These are phyloP conservation scores for Mycosarcoma mackinlayi DNA, from an alignment of 1,284 basidiomycete genomes.

Conservation along the genomic window DNA sequence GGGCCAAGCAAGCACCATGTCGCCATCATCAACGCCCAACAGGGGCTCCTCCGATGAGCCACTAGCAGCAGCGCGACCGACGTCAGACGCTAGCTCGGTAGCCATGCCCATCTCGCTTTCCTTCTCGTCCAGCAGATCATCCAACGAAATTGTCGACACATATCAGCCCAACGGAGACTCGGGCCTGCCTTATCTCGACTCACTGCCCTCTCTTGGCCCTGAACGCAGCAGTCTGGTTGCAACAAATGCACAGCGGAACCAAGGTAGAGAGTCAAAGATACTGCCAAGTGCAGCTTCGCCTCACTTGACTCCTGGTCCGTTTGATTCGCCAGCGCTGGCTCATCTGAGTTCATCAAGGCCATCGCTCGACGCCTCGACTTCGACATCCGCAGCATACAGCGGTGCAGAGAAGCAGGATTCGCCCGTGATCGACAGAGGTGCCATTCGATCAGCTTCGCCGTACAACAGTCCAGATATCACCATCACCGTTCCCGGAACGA, in stretches of 20 bases:
- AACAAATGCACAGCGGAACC: background rate
- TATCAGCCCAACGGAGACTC: background rate
- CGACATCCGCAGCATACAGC: background rate
- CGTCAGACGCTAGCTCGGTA: constrained; percentile 21
- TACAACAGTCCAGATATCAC: constrained; percentile 31
- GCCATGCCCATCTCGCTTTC: constrained; percentile 28
- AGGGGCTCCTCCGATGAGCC: constrained; percentile 2
- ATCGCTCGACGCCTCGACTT: background rate
- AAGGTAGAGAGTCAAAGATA: background rate
- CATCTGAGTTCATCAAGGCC: constrained; percentile 12
- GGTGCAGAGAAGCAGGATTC: constrained; percentile 2
- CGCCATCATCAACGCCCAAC: background rate
- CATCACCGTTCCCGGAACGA: constrained; percentile 11
- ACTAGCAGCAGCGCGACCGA: constrained; percentile 7
- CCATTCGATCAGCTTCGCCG: constrained; percentile 16
- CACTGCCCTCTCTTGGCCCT: constrained; percentile 4
- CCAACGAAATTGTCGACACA: constrained; percentile 11
- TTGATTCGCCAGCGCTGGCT: constrained; percentile 25
- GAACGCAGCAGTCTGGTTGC: background rate
- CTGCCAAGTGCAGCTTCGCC: constrained; percentile 1
- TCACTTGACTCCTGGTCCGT: constrained; percentile 7
- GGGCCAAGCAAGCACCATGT: constrained; percentile 11
- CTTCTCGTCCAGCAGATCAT: constrained; percentile 13
- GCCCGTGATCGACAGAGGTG: constrained; percentile 15
- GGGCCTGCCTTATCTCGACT: constrained; percentile 19